These are phyloP conservation scores for Crucihimalaya himalaica DNA, from an alignment of 345 rosid genomes.

Conservation along the genomic window DNA sequence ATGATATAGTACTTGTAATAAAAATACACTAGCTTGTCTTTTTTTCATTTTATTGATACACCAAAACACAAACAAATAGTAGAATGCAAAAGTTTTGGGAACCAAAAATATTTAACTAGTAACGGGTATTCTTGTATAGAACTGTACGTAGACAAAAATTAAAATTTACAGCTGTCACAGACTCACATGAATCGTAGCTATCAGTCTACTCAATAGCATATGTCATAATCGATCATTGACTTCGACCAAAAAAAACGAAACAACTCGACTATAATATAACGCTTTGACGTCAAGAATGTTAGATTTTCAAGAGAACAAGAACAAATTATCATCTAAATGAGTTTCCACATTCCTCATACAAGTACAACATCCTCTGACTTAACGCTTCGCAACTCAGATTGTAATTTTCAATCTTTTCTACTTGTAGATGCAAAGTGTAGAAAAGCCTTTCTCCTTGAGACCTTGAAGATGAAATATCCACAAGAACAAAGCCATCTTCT, in stretches of 20 bases:
- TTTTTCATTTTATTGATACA: background rate
- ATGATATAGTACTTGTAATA: background rate
- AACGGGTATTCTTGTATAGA: background rate
- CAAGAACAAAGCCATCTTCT: slow-evolving; percentile 48
- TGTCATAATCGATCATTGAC: slow-evolving; percentile 21
- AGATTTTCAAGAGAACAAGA: slow-evolving; percentile 15
- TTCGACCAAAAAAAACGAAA: slow-evolving; percentile 20
- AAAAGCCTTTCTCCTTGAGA: slow-evolving; percentile 55
- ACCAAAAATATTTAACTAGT: background rate
- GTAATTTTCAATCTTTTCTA: slow-evolving; percentile 23
- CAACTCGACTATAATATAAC: slow-evolving; percentile 30
- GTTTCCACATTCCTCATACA: slow-evolving; percentile 38
- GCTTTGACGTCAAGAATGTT: slow-evolving; percentile 26
- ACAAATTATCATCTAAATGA: slow-evolving; percentile 17
- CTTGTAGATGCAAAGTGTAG: slow-evolving; percentile 60
- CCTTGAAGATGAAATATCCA: slow-evolving; percentile 61
- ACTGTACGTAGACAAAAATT: background rate
- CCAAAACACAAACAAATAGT: background rate
- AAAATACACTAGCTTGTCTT: background rate
- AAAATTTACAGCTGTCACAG: background rate
- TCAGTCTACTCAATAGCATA: slow-evolving; percentile 22
- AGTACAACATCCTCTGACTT: slow-evolving; percentile 43
- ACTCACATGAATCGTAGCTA: slow-evolving; percentile 5
- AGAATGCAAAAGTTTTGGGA: background rate
- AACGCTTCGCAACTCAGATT: slow-evolving; percentile 40